Evolutionary conservation across 148 eudicot species (phyloP).

Genomic region (Oxyria digyna): DNA sequence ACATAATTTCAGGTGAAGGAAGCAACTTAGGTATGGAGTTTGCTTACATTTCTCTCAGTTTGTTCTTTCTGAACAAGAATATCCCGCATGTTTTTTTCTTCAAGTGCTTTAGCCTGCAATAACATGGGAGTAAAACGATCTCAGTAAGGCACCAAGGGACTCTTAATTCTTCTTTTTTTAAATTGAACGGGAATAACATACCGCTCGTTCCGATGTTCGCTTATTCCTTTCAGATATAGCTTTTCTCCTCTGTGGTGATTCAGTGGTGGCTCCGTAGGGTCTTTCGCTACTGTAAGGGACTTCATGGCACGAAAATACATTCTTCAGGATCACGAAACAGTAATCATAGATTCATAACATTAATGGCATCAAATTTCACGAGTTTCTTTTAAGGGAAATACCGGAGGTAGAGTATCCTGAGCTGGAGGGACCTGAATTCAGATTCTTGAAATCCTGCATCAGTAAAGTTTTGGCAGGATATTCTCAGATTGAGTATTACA

Average conservation of each 20-base stretch:
- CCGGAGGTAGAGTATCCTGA: constrained; percentile 15
- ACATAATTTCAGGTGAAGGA: neutral
- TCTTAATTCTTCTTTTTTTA: neutral
- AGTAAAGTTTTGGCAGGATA: too few species aligned
- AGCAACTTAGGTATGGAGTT: neutral
- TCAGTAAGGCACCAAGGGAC: neutral
- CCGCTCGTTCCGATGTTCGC: constrained; percentile 82
- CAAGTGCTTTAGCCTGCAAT: constrained; percentile 82
- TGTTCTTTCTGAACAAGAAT: constrained; percentile 77
- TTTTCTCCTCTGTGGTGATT: constrained; percentile 70
- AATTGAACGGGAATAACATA: constrained; percentile 20
- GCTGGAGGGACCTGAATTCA: constrained; percentile 19
- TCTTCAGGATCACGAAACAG: constrained; percentile 1
- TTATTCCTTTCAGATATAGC: constrained; percentile 75
- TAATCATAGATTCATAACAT: neutral
- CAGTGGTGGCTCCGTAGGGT: constrained; percentile 30
- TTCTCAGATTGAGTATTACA: too few species aligned
- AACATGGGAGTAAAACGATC: neutral
- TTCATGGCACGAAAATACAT: constrained; percentile 7
- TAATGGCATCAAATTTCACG: neutral
- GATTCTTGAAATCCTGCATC: constrained; percentile 46
- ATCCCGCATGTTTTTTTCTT: constrained; percentile 88
- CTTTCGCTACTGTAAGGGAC: constrained; percentile 19
- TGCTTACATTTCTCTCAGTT: constrained; percentile 75
- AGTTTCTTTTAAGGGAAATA: neutral